Evolutionary conservation across 345 rosid genomes (phyloP), one percentile per base, ranked within the genome.

Genomic region (Anacardium occidentale): DNA sequence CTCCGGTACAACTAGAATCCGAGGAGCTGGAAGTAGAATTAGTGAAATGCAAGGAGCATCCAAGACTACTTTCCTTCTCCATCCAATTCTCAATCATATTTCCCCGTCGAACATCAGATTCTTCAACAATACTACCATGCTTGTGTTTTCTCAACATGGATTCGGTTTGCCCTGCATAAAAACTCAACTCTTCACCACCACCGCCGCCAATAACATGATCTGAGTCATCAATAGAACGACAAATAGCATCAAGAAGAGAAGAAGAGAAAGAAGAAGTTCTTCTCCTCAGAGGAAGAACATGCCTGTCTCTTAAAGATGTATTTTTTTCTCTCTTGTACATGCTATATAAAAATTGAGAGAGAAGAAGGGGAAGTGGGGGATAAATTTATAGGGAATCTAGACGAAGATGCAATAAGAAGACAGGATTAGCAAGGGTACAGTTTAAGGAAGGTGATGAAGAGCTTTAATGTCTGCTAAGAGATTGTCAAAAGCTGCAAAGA

Each of bases 261-360:
- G 98, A 90, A 72, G 98, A 93, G 83, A 93, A 93, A 50, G 98
- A 93, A 25, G 94, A 91, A 59, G 91, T 84, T 77, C 90, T 85
- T 71, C 88, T 90, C 58, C 85, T 87, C 20, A 83, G 97, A 73
- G 86, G 84, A 51, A 78, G 11, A 1, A 81, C 55, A 24, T 68
- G 13, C 22, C 60, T n/a, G 9, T 73, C 77, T 64, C 61, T 20
- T 0, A 75, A 44, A 56, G 79, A 79, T 67, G 78, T 75, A 69
- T 83, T 3, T 29, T 29, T 29, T 29, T 29, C 85, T 63, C 76
- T 79, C 70, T 73, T 73, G 69, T 76, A 60, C 91, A 83, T 87
- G 62, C 1, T 55, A 37, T 5, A 37, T 37, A 7, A 5, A 5
- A 37, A 37, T 37, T 6, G 42, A 37, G 42, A 37, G 42, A 5